Base-by-base conservation (phyloP, 768 basidiomycete species). In the Russula emetica region DNA sequence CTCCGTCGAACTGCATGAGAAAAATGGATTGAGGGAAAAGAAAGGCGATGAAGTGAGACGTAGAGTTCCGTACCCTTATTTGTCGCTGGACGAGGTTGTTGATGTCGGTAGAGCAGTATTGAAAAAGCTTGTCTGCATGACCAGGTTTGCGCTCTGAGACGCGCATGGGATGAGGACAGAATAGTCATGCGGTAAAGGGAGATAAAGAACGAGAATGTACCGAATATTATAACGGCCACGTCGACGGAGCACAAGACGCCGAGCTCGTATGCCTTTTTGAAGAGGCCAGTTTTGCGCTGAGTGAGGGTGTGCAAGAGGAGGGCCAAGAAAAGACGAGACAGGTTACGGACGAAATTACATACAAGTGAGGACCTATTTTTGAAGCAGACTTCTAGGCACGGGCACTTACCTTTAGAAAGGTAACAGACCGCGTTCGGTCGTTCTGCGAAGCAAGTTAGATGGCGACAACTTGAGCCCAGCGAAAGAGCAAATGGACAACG, bases 241-340 rank as follows among this genome's bases (percentile, higher is more conserved):
- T 92, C 90, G 69, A 92, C 91, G 16, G 88, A 90, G 73, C 91
- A 93, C 47, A 92, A 83, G 3, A 92, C 90, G n/a, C 90, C 90
- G 66, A 93, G 87, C 76, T 92, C 90, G 71, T 92, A 92, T 0
- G 91, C 90, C 72, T 92, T 92, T 76, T 92, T 92, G 85, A 93
- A 92, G 67, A 93, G 85, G 5, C 90, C 91, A 64, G 90, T 90
- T 79, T 92, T 92, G 70, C 91, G 84, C 91, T 92, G 76, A 51
- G 60, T 69, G 51, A 38, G 38, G 56, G 56, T 60, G 60, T 57
- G 58, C 40, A 64, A 58, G 63, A 57, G 56, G 58, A 56, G 66
- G 36, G 66, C 53, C 58, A 60, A 61, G 55, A 60, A 66, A 60
- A 61, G 60, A 47, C 60, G 67, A n/a, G 20, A n/a, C 5, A 14